Conservation (phyloP, 75 land plant genomes). For the Pinus taeda region DNA sequence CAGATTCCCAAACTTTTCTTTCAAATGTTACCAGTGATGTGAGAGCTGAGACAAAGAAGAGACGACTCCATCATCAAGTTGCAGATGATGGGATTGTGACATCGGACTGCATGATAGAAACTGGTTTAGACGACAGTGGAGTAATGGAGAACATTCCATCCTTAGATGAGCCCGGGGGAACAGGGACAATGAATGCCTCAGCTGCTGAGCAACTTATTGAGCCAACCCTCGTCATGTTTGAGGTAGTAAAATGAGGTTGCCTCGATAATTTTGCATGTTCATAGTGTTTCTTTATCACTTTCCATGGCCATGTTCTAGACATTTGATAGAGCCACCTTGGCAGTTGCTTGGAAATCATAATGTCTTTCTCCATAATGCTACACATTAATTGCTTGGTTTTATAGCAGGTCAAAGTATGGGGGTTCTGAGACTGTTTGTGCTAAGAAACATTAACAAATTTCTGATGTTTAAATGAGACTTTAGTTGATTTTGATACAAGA, state of each 20-base stretch:
- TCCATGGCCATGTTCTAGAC: not conserved
- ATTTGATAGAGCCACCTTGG: not conserved
- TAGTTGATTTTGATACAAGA: no score
- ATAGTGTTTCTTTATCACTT: not conserved
- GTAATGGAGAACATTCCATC: conserved; percentile 7
- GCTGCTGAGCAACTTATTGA: conserved; percentile 81
- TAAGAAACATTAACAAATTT: no score
- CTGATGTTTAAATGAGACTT: no score
- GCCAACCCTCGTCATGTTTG: conserved; percentile 94
- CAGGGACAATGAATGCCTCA: conserved; percentile 52
- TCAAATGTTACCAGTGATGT: conserved; percentile 12
- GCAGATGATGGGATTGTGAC: conserved; percentile 30
- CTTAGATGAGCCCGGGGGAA: conserved; percentile 27
- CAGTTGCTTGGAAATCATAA: not conserved
- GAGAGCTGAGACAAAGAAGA: conserved; percentile 45
- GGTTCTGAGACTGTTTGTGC: no score
- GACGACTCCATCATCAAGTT: conserved; percentile 44
- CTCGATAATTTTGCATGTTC: conserved; percentile 9
- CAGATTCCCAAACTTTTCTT: conserved; percentile 3
- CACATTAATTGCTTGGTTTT: no score
- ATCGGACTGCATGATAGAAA: conserved; percentile 32
- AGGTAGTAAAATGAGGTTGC: conserved; percentile 32
- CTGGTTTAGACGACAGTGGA: conserved; percentile 10
- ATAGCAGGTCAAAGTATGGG: no score
- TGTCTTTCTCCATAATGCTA: not conserved